phyloP scores from a whole-genome alignment of 345 rosid genomes.

The Lepidium africanum region DNA sequence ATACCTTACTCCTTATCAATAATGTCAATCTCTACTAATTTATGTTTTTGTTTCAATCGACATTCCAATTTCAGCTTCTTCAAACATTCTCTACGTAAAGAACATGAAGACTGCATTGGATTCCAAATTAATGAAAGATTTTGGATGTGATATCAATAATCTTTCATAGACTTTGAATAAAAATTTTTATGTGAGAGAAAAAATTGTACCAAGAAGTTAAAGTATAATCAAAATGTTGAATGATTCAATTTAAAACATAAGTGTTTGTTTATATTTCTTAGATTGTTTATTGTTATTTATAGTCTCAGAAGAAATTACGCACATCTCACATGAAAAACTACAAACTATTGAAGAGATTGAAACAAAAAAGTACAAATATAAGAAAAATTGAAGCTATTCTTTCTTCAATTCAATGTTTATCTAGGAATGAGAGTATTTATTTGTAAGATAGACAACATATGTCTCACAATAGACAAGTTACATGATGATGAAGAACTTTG shows the following conservation, averaged over 20 bases:
- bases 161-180: constrained; percentile 46
- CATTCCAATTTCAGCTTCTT: constrained; percentile 21
- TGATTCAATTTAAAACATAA: background rate
- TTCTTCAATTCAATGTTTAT: constrained; percentile 31
- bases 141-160: constrained; percentile 27
- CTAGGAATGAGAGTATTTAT: constrained; percentile 50
- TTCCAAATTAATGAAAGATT: constrained; percentile 26
- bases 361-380: constrained; percentile 34
- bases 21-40: background rate
- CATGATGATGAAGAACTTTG: constrained; percentile 69
- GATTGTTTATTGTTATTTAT: background rate
- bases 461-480: constrained; percentile 37
- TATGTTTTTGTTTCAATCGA: background rate
- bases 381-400: constrained; percentile 37
- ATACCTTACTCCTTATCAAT: background rate
- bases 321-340: constrained; percentile 36
- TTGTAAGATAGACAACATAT: constrained; percentile 54
- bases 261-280: background rate
- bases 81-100: constrained; percentile 31
- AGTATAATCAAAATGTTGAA: constrained; percentile 26
- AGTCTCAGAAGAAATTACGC: constrained; percentile 71
- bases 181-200: constrained; percentile 65
- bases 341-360: constrained; percentile 40
- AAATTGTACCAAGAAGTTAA: constrained; percentile 69
- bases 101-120: constrained; percentile 5